Base-by-base conservation (phyloP, 345 rosid genomes). In the Salix udensis region DNA sequence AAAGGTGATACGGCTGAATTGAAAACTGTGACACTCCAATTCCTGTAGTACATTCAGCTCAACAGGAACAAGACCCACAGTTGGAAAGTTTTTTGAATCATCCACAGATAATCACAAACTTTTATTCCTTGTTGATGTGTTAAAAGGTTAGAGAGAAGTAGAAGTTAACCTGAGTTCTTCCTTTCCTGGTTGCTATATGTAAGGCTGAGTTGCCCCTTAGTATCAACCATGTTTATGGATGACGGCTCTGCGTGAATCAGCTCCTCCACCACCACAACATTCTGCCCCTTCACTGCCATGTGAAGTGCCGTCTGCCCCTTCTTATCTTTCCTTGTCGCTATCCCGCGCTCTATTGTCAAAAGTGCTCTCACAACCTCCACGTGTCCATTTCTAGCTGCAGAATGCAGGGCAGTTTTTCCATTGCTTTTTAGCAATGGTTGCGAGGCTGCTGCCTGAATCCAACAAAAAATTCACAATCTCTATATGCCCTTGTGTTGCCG, bases 241-340 rank as follows among this genome's bases (percentile, higher is more conserved):
- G 89, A 81, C 11, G 94, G 90, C 68, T 88, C 89, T 6, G 89
- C 91, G 42, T 81, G 81, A 74, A 92, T 89, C 86, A 94, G 76
- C 85, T 79, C 91, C 65, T 90, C 81, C 30, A 91, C 97, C 64
- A 92, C 90, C 64, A 78, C 91, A 31, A 87, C 68, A 64, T 74
- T 92, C 83, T 90, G 94, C 18, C 97, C 98, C 80, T 94, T 94
- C 62, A 83, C 97, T 8, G 97, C 98, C 97, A 94, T 94, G 86
- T 94, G 98, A 81, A 94, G 93, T 53, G 98, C 88, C 1, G 98
- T 94, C 81, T 92, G 98, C 55, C 98, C 97, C 83, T 94, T 94
- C 82, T 89, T 92, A 81, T 94, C 98, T 15, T 83, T 87, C 82
- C 98, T 84, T 1, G 77, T 76, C 6, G 89, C 91, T 1, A 86